Evolutionary conservation across 345 rosid genomes (phyloP).

Genomic region (Melaleuca quinquenervia): DNA sequence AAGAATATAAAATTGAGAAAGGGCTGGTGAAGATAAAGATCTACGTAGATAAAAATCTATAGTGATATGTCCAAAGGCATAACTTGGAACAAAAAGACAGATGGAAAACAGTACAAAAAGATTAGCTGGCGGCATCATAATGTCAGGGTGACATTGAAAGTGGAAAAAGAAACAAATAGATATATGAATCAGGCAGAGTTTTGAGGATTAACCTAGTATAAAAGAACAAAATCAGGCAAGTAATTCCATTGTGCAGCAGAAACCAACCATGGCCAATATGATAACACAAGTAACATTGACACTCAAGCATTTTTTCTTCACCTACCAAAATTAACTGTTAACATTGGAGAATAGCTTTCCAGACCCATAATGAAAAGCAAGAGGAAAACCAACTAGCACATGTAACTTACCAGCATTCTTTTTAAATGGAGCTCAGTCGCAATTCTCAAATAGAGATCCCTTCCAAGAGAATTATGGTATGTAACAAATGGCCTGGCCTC

Average conservation of each 20-base stretch:
- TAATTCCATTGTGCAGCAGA: not conserved
- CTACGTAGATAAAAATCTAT: not conserved
- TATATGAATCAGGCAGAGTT: not conserved
- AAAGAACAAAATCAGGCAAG: not conserved
- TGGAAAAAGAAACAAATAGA: not conserved
- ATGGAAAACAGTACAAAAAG: not conserved
- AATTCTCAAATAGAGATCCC: constrained; percentile 85
- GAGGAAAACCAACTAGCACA: not conserved
- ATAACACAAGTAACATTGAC: not conserved
- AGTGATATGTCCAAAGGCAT: not conserved
- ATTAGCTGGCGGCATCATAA: not conserved
- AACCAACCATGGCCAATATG: not conserved
- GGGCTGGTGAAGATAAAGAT: not conserved
- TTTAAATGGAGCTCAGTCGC: constrained; percentile 98
- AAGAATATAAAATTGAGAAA: not conserved
- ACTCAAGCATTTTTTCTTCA: not conserved
- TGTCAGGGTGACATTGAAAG: not conserved
- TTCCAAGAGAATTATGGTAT: constrained; percentile 85
- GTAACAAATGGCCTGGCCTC: constrained; percentile 97
- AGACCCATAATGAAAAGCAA: not conserved
- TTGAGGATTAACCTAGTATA: not conserved
- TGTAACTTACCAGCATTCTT: constrained; percentile 72
- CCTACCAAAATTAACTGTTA: not conserved
- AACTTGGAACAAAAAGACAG: not conserved
- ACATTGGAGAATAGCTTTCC: not conserved